phyloP scores from a whole-genome alignment of 2,329 filamentous ascomycete species.

The Phialocephala subalpina region DNA sequence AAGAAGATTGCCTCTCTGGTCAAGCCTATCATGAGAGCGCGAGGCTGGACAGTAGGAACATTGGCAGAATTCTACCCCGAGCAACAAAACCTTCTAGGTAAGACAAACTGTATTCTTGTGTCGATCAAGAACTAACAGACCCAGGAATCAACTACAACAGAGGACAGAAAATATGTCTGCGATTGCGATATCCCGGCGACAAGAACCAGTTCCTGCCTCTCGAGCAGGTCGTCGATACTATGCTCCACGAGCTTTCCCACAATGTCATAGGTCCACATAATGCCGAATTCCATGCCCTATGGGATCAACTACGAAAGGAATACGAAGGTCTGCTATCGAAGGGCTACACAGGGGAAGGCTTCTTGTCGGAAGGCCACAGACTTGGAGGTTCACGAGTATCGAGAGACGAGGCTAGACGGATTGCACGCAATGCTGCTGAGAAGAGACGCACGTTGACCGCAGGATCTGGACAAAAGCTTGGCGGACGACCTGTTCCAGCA shows the following conservation, averaged over 20 bases:
- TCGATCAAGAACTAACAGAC: not conserved
- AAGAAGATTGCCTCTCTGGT: constrained; percentile 87
- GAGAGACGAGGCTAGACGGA: constrained; percentile 74
- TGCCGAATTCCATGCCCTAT: constrained; percentile 81
- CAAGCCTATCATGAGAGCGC: constrained; percentile 92
- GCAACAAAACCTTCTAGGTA: constrained; percentile 75
- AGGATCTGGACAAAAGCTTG: constrained; percentile 76
- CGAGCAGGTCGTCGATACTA: constrained; percentile 85
- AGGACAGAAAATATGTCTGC: constrained; percentile 82
- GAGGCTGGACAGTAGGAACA: constrained; percentile 79
- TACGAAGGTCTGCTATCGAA: constrained; percentile 78
- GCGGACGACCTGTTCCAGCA: constrained; percentile 64
- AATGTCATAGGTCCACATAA: constrained; percentile 87
- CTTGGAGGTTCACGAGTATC: constrained; percentile 75
- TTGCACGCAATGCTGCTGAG: constrained; percentile 79
- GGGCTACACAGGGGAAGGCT: constrained; percentile 91
- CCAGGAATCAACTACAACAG: constrained; percentile 76
- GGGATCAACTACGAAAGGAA: constrained; percentile 90
- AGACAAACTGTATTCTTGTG: constrained; percentile 5
- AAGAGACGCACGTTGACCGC: constrained; percentile 65
- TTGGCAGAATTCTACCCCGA: constrained; percentile 87
- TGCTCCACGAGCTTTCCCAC: constrained; percentile 94
- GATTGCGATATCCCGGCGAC: constrained; percentile 80
- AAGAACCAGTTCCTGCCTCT: constrained; percentile 79
- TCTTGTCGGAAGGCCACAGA: constrained; percentile 76